Percentiles rank a stretch among this genome's conserved stretches.
These are phyloP conservation scores for Nematocida sp. DNA, from an alignment of 371 early-diverging fungal species.

Conservation along the genomic window DNA sequence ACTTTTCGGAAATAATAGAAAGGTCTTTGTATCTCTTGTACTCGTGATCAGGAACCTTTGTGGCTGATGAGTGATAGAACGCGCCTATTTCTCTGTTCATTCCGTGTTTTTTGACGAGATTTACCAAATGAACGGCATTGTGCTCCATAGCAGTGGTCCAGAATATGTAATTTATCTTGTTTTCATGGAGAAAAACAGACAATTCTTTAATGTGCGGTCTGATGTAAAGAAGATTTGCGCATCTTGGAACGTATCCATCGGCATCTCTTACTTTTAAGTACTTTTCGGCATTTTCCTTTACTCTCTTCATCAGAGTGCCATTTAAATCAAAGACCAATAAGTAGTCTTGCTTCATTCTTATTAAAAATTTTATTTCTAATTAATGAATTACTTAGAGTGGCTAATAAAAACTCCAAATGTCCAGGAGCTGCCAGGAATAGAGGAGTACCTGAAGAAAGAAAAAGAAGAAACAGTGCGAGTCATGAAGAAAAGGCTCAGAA, in stretches of 20 bases:
- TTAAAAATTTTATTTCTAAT: slow-evolving; percentile 14
- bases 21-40: slow-evolving; percentile 54
- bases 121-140: slow-evolving; percentile 50
- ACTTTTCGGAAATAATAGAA: slow-evolving; percentile 24
- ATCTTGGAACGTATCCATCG: not conserved
- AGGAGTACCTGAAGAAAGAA: slow-evolving; percentile 50
- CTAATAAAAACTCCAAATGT: slow-evolving; percentile 29
- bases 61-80: slow-evolving; percentile 42
- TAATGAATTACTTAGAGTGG: slow-evolving; percentile 49
- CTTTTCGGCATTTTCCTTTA: slow-evolving; percentile 31
- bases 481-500: slow-evolving; percentile 42
- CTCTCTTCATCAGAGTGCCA: slow-evolving; percentile 51
- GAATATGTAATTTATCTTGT: slow-evolving; percentile 54
- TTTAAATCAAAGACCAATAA: slow-evolving; percentile 60
- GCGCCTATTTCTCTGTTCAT: slow-evolving; percentile 18
- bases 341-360: not conserved
- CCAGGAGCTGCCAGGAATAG: slow-evolving; percentile 20
- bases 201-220: slow-evolving; percentile 54
- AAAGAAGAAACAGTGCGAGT: slow-evolving; percentile 46
- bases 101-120: slow-evolving; percentile 38
- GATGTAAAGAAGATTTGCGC: slow-evolving; percentile 38
- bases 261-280: slow-evolving; percentile 8
- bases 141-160: slow-evolving; percentile 63
- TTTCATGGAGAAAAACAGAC: slow-evolving; percentile 36
- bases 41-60: slow-evolving; percentile 18